Conservation (phyloP, 2,329 filamentous ascomycete genomes). For the Nannizziopsis arthrosporioides region DNA sequence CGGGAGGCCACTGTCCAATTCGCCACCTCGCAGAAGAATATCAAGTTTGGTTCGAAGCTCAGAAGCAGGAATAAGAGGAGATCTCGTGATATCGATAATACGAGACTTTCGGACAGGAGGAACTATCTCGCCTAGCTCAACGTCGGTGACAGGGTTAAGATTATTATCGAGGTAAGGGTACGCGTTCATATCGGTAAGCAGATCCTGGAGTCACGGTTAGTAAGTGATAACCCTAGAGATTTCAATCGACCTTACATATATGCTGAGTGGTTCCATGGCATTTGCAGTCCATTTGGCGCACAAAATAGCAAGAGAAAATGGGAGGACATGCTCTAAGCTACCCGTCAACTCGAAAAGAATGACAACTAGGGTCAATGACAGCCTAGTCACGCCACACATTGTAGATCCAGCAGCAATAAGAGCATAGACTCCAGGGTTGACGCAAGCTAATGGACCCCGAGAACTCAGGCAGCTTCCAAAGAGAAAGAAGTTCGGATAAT, state of each 20-base stretch:
- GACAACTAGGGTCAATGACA: slow-evolving; percentile 87
- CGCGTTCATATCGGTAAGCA: slow-evolving; percentile 91
- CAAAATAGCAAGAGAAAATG: slow-evolving; percentile 82
- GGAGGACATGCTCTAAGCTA: slow-evolving; percentile 85
- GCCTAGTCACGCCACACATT: slow-evolving; percentile 91
- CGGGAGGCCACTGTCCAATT: slow-evolving; percentile 83
- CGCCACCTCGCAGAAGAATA: slow-evolving; percentile 68
- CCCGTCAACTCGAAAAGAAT: slow-evolving; percentile 95
- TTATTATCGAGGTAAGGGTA: slow-evolving; percentile 98
- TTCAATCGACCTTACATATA: slow-evolving; percentile 55
- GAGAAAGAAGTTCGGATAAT: slow-evolving; percentile 57
- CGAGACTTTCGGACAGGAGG: slow-evolving; percentile 61
- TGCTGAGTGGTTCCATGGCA: slow-evolving; percentile 83
- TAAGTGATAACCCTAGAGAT: background rate
- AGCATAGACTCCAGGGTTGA: slow-evolving; percentile 93
- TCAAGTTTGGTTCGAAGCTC: slow-evolving; percentile 72
- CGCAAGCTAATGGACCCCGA: slow-evolving; percentile 62
- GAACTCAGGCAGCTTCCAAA: slow-evolving; percentile 63
- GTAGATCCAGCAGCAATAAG: slow-evolving; percentile 89
- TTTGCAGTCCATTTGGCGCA: slow-evolving; percentile 98
- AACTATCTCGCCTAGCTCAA: slow-evolving; percentile 76
- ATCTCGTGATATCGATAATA: slow-evolving; percentile 77
- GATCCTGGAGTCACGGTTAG: slow-evolving; percentile 46
- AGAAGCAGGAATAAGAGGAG: slow-evolving; percentile 64
- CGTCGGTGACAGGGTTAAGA: slow-evolving; percentile 79